Percentiles rank a stretch among this genome's conserved stretches.
These are phyloP conservation scores for Epichloe gansuensis DNA, from an alignment of 2,329 filamentous ascomycete species.

Conservation along the genomic window DNA sequence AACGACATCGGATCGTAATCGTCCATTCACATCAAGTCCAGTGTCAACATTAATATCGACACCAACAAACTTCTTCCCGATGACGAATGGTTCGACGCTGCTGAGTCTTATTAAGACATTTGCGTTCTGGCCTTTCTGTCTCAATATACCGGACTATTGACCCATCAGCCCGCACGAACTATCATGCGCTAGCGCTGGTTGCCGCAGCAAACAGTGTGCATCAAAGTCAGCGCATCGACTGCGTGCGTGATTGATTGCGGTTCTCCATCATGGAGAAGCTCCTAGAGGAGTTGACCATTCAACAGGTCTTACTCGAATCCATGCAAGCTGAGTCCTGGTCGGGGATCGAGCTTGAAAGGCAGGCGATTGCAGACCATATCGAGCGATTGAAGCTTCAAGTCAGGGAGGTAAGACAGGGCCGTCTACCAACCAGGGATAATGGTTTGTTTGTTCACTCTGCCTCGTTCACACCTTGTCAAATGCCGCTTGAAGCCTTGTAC, in stretches of 20 bases:
- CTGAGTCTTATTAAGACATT: neutral
- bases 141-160: neutral
- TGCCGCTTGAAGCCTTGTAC: neutral
- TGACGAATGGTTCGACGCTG: neutral
- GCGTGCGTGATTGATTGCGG: slow-evolving; percentile 4
- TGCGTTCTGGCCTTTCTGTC: neutral
- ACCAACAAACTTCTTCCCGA: neutral
- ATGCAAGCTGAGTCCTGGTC: slow-evolving; percentile 18
- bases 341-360: slow-evolving; percentile 16
- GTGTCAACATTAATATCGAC: neutral
- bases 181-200: neutral
- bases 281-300: slow-evolving; percentile 29
- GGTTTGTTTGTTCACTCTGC: neutral
- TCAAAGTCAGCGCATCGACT: slow-evolving; percentile 4
- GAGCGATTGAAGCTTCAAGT: slow-evolving; percentile 21
- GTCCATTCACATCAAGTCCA: neutral
- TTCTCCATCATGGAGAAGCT: slow-evolving; percentile 16
- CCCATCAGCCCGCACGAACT: neutral
- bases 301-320: slow-evolving; percentile 30
- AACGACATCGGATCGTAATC: neutral
- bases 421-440: neutral
- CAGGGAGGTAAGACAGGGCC: slow-evolving; percentile 6
- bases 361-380: slow-evolving; percentile 7
- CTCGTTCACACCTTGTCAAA: neutral
- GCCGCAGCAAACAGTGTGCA: neutral